These are phyloP conservation scores for Carpinus viminea DNA, from an alignment of 306 rosid genomes.

Conservation along the genomic window DNA sequence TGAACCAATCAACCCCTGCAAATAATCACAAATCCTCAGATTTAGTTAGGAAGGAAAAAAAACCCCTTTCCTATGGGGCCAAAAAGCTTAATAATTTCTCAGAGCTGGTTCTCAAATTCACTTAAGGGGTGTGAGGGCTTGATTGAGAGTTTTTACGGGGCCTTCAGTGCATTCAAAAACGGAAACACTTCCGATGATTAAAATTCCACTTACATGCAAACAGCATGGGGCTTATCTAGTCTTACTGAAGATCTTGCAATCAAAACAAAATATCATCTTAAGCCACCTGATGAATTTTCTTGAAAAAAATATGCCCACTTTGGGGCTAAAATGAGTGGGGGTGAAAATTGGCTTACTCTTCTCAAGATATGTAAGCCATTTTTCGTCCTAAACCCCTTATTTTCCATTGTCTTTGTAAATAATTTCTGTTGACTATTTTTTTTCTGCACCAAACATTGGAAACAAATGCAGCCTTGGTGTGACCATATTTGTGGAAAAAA, in stretches of 20 bases:
- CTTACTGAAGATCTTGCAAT: background rate
- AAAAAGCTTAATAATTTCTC: background rate
- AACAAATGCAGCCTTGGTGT: too few relatives aligned
- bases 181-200: background rate
- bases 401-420: too few relatives aligned
- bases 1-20: constrained; percentile 41
- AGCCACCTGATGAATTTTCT: too few relatives aligned
- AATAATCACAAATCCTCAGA: constrained; percentile 12
- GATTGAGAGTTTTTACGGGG: too few relatives aligned
- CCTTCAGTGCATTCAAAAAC: background rate
- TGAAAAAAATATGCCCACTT: too few relatives aligned
- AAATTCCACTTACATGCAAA: background rate
- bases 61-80: background rate
- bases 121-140: too few relatives aligned
- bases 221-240: background rate
- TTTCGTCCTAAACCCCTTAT: too few relatives aligned
- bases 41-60: constrained; percentile 1
- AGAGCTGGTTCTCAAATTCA: background rate
- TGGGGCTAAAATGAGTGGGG: too few relatives aligned
- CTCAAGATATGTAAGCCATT: too few relatives aligned
- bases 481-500: background rate
- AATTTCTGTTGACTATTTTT: too few relatives aligned
- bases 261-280: background rate
- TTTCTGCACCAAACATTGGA: too few relatives aligned
- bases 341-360: too few relatives aligned